Base-by-base conservation (phyloP, 140 eudicot species). In the Flaveria floridana region DNA sequence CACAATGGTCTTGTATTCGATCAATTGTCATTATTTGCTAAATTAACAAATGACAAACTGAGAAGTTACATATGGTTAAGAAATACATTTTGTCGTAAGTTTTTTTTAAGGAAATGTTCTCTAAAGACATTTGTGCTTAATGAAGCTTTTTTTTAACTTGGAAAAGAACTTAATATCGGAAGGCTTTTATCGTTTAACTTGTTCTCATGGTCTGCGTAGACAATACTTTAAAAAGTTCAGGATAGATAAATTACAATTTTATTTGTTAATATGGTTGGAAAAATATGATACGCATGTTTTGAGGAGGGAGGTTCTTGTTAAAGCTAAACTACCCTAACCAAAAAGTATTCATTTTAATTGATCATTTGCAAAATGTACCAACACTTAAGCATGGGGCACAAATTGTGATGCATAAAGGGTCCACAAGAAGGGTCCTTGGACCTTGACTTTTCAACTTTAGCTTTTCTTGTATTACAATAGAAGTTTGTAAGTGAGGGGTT, bases 391-490 rank as follows among this genome's bases (percentile, higher is more conserved):
- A 65, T 66, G 63, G 16, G 10, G 74, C 53, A 65, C 82, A 65
- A 65, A 59, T 64, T 51, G 50, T 72, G 61, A 65, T 52, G 83
- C 74, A 72, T 52, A 28, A 66, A 56, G 51, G 70, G 75, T 55
- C 83, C 79, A 46, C 75, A 41, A 73, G 44, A 61, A 53, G 79
- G 83, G 79, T 74, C 75, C 83, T 52, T 64, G 63, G 79, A 73
- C 75, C 65, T 16, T 73, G 83, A 73, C 75, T 73, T 65, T 53
- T 53, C 30, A 79, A 56, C 79, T 37, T 79, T 66, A 50, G 75
- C 70, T 79, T 79, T 79, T 73, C 75, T 79, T 79, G 83, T 56
- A 79, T 79, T 79, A 57, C 79, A 79, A 79, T 65, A 79, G 75
- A 79, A 58, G 83, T 79, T 79, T 74, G 71, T 55, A 62, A 74